A percentile compares a stretch with the other conserved stretches of the same genome.
Evolutionary conservation across 2,329 filamentous ascomycete genomes (phyloP).

Genomic region (Rutstroemia sp.): DNA sequence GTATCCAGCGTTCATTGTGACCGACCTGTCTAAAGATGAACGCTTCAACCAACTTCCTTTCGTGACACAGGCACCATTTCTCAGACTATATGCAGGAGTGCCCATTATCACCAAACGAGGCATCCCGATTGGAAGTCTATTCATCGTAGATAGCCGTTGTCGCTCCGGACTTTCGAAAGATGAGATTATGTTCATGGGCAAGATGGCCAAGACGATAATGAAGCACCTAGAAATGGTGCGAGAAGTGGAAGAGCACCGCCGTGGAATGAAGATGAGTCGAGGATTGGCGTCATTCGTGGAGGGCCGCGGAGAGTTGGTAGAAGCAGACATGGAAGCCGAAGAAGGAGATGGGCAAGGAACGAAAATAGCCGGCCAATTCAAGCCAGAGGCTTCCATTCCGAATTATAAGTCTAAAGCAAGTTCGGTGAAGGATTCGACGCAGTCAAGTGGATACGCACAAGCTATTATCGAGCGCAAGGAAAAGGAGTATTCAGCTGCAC

Average conservation of each 20-base stretch:
- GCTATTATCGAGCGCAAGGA: constrained; percentile 18
- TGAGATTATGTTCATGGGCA: constrained; percentile 48
- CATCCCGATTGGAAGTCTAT: constrained; percentile 49
- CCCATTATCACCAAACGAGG: constrained; percentile 29
- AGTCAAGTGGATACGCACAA: constrained; percentile 8
- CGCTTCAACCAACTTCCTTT: constrained; percentile 26
- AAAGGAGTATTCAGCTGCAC: constrained; percentile 20
- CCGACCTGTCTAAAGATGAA: constrained; percentile 25
- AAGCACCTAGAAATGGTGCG: constrained; percentile 53
- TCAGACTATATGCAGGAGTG: constrained; percentile 28
- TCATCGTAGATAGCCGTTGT: constrained; percentile 49
- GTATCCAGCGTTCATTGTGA: constrained; percentile 28
- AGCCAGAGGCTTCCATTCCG: constrained; percentile 16
- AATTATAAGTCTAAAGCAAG: constrained; percentile 17
- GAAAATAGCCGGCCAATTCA: constrained; percentile 25
- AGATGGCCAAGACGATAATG: constrained; percentile 49
- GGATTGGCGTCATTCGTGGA: constrained; percentile 49
- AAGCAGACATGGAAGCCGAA: constrained; percentile 24
- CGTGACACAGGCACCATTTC: constrained; percentile 21
- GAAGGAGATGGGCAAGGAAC: constrained; percentile 27
- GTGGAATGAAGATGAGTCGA: constrained; percentile 46
- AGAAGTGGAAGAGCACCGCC: constrained; percentile 45
- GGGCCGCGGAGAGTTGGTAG: constrained; percentile 29
- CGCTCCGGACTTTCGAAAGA: constrained; percentile 42
- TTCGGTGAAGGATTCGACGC: constrained; percentile 10